These are phyloP conservation scores for Ochromonas danica DNA, from an alignment of 108 stramenopile species.

Conservation along the genomic window DNA sequence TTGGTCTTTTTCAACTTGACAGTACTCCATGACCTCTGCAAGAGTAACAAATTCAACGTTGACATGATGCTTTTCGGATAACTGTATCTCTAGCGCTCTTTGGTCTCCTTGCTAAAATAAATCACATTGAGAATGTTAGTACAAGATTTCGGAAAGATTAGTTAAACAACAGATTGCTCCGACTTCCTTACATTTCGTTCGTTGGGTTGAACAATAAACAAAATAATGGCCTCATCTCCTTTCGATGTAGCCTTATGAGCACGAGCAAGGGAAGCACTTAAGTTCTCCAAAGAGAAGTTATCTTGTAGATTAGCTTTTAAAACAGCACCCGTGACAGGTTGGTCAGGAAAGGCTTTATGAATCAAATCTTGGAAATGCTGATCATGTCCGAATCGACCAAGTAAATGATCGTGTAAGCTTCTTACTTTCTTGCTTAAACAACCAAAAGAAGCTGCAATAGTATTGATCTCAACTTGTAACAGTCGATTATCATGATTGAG, in stretches of 20 bases:
- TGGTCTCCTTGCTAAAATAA: constrained; percentile 64
- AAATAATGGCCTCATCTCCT: constrained; percentile 35
- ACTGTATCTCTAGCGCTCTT: constrained; percentile 78
- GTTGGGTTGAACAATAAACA: constrained; percentile 90
- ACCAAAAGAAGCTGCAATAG: constrained; percentile 92
- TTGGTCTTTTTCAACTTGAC: neutral
- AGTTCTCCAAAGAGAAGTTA: neutral
- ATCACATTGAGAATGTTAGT: neutral
- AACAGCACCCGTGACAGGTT: too few species aligned
- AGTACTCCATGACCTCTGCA: constrained; percentile 22
- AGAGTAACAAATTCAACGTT: constrained; percentile 74
- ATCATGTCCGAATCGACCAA: constrained; percentile 9
- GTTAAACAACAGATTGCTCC: too few species aligned
- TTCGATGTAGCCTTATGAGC: neutral
- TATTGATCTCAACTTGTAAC: constrained; percentile 93
- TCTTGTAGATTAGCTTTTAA: too few species aligned
- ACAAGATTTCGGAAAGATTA: neutral
- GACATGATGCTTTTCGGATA: constrained; percentile 72
- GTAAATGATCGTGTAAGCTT: constrained; percentile 57
- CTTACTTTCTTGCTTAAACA: constrained; percentile 48
- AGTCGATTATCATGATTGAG: constrained; percentile 40
- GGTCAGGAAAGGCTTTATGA: neutral
- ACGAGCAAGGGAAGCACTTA: neutral
- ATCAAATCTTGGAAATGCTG: neutral
- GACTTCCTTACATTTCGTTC: constrained; percentile 93